Conservation (phyloP, 257 asterid genomes). For the Cinchona pubescens region DNA sequence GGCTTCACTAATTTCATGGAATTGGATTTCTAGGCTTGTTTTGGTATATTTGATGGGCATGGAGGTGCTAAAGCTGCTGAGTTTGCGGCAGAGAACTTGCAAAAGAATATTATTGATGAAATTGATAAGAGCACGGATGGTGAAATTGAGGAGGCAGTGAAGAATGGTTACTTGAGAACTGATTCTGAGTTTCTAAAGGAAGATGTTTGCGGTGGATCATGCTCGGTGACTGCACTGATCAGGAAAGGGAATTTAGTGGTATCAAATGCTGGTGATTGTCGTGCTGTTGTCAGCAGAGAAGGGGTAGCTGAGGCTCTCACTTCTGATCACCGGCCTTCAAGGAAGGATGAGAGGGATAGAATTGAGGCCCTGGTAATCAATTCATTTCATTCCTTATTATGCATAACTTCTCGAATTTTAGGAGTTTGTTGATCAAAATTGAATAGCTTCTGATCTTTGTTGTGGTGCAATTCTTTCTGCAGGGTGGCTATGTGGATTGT, state of each 20-base stretch:
- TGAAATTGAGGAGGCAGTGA: conserved; percentile 44
- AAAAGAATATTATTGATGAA: conserved; percentile 46
- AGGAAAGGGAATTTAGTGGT: conserved; percentile 52
- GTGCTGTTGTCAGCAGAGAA: conserved; percentile 63
- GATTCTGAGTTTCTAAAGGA: conserved; percentile 61
- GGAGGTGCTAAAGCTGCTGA: conserved; percentile 80
- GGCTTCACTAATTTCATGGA: neutral
- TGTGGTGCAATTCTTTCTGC: conserved; percentile 9
- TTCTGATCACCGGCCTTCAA: conserved; percentile 74
- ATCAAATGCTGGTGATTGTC: conserved; percentile 91
- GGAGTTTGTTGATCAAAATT: neutral
- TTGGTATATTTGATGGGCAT: conserved; percentile 80
- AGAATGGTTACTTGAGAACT: conserved; percentile 61
- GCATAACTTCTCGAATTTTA: no score
- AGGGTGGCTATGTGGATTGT: conserved; percentile 85
- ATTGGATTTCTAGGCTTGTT: conserved; percentile 44
- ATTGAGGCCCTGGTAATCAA: conserved; percentile 62
- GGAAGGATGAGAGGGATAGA: conserved; percentile 62
- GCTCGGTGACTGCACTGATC: conserved; percentile 77
- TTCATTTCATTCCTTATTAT: neutral
- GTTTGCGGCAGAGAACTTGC: conserved; percentile 55
- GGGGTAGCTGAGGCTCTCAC: conserved; percentile 78
- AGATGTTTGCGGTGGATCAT: conserved; percentile 65
- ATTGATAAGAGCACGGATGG: conserved; percentile 30
- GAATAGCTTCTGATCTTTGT: conserved; percentile 18